Conservation (phyloP, 331 rosid species). For the Stylosanthes scabra region DNA sequence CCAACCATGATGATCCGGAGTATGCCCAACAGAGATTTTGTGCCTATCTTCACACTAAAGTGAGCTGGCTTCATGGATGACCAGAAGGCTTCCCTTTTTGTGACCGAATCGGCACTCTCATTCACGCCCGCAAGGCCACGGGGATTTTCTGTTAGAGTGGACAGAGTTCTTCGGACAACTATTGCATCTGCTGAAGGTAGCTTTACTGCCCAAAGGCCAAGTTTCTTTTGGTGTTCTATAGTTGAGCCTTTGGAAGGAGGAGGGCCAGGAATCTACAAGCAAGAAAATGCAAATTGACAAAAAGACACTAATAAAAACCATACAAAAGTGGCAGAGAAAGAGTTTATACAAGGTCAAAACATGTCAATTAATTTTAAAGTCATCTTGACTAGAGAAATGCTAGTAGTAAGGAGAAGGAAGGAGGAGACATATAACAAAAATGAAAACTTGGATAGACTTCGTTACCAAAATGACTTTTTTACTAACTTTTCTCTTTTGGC, state of each 20-base stretch:
- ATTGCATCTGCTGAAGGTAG: conserved; percentile 84
- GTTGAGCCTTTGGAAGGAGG: conserved; percentile 62
- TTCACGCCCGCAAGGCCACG: conserved; percentile 68
- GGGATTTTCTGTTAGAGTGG: conserved; percentile 61
- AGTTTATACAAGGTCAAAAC: conserved; percentile 13
- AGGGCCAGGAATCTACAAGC: conserved; percentile 78
- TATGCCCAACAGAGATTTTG: conserved; percentile 65
- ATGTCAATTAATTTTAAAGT: too few species aligned
- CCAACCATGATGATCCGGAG: conserved; percentile 53
- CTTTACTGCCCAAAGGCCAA: conserved; percentile 72
- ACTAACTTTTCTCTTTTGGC: too few species aligned
- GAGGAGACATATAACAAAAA: too few species aligned
- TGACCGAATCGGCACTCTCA: conserved; percentile 51
- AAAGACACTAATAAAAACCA: not conserved
- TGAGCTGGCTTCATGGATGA: conserved; percentile 75
- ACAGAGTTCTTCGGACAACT: conserved; percentile 76
- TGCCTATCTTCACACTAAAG: conserved; percentile 75
- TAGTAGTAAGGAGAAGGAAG: too few species aligned
- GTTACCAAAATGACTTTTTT: too few species aligned
- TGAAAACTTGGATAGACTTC: too few species aligned
- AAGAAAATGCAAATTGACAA: conserved; percentile 7
- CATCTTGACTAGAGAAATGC: too few species aligned
- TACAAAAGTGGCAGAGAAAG: not conserved
- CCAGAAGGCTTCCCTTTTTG: conserved; percentile 74
- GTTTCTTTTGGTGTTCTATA: conserved; percentile 70